These are phyloP conservation scores for Escallonia herrerae DNA, from an alignment of 129 eudicot species.

Conservation along the genomic window DNA sequence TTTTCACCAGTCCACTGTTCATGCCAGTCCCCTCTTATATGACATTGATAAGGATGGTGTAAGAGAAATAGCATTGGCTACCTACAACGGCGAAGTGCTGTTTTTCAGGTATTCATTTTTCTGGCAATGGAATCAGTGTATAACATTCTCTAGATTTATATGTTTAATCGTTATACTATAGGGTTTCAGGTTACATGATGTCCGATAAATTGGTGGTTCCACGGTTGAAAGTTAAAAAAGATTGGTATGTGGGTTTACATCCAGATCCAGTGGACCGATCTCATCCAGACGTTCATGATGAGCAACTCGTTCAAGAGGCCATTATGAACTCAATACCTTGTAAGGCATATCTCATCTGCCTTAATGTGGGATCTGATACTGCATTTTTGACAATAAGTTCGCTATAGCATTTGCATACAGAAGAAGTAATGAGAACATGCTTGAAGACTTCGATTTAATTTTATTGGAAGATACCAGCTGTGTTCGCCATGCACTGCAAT, in stretches of 20 bases:
- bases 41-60: constrained; percentile 99
- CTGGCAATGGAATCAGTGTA: not conserved
- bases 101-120: constrained; percentile 64
- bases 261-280: constrained; percentile 88
- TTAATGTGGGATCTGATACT: not conserved
- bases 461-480: no score
- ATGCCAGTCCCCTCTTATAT: constrained; percentile 91
- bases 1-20: constrained; percentile 95
- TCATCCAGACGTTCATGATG: constrained; percentile 96
- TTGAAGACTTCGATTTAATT: no score
- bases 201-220: constrained; percentile 89
- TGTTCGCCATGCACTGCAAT: no score
- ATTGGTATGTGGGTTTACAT: constrained; percentile 86
- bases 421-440: no score
- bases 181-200: constrained; percentile 95
- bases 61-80: constrained; percentile 95
- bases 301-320: constrained; percentile 62
- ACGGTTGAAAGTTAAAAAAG: constrained; percentile 73
- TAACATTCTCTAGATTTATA: constrained; percentile 6
- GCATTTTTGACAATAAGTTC: not conserved
- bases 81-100: constrained; percentile 95
- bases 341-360: constrained; percentile 22
- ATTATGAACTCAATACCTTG: constrained; percentile 45
- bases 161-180: constrained; percentile 19
- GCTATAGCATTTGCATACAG: no score